phyloP scores from a whole-genome alignment of 306 rosid species.

The Boehmeria nivea region DNA sequence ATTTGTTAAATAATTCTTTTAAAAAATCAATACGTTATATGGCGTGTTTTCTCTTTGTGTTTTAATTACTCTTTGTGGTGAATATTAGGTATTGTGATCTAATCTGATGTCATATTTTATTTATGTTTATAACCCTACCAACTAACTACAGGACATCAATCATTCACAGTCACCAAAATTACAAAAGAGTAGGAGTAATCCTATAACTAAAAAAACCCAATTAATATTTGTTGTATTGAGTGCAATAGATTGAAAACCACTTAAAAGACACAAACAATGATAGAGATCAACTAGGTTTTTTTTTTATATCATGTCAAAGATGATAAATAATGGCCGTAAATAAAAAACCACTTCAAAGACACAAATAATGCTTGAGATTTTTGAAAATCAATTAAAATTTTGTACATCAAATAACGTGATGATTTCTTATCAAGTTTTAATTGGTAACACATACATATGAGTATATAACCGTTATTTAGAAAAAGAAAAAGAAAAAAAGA shows the following conservation, averaged over 20 bases:
- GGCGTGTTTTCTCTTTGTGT: not conserved
- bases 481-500: not conserved
- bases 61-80: not conserved
- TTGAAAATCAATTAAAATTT: too few relatives aligned
- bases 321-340: too few relatives aligned
- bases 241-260: too few relatives aligned
- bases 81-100: not conserved
- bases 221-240: too few relatives aligned
- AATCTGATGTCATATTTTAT: not conserved
- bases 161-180: too few relatives aligned
- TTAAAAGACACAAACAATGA: too few relatives aligned
- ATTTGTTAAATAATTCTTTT: not conserved
- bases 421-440: not conserved
- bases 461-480: not conserved
- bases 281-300: too few relatives aligned
- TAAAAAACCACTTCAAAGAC: not conserved
- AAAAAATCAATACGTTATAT: not conserved
- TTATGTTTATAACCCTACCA: not conserved
- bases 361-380: not conserved
- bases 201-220: too few relatives aligned
- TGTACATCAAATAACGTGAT: too few relatives aligned
- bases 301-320: too few relatives aligned
- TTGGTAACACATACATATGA: too few relatives aligned
- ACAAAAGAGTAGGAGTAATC: too few relatives aligned
- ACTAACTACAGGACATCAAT: not conserved